Conservation (phyloP, 495 filamentous ascomycete species). For the Rusavskia elegans region DNA sequence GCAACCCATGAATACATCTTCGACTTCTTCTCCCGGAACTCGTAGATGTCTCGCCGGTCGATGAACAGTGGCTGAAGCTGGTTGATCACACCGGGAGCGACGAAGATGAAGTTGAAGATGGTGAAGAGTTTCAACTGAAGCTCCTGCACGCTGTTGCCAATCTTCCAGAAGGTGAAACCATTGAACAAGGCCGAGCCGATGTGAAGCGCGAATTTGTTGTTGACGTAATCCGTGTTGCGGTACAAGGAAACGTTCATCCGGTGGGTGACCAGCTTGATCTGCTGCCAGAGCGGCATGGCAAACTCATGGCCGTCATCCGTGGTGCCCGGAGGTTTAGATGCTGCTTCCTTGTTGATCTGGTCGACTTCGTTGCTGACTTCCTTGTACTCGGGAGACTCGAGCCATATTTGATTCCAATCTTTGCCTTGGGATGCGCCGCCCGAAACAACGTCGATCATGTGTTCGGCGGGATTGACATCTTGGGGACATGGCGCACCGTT, state of each 20-base stretch:
- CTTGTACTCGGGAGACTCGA: conserved; percentile 33
- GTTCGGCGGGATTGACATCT: conserved; percentile 68
- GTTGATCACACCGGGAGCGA: conserved; percentile 56
- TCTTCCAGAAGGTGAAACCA: conserved; percentile 54
- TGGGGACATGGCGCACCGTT: conserved; percentile 32
- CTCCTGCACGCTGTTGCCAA: conserved; percentile 49
- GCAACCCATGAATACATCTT: conserved; percentile 60
- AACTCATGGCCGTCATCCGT: conserved; percentile 34
- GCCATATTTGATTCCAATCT: conserved; percentile 52
- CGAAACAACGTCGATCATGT: conserved; percentile 77
- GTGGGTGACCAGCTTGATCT: conserved; percentile 39
- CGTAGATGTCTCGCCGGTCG: conserved; percentile 46
- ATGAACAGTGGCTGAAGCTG: conserved; percentile 59
- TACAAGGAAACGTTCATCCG: conserved; percentile 43
- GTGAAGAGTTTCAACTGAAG: conserved; percentile 71
- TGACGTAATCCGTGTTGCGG: conserved; percentile 47
- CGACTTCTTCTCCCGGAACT: conserved; percentile 50
- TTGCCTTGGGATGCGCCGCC: conserved; percentile 50
- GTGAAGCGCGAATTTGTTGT: conserved; percentile 38
- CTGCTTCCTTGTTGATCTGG: conserved; percentile 28
- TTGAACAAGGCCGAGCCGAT: conserved; percentile 39
- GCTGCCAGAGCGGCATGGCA: conserved; percentile 38
- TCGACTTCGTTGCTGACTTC: conserved; percentile 36
- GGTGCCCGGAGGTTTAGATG: conserved; percentile 17
- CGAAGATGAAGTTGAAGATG: conserved; percentile 66